These are phyloP conservation scores for Endocalyx cinctus DNA, from an alignment of 2,329 filamentous ascomycete species.

Conservation along the genomic window DNA sequence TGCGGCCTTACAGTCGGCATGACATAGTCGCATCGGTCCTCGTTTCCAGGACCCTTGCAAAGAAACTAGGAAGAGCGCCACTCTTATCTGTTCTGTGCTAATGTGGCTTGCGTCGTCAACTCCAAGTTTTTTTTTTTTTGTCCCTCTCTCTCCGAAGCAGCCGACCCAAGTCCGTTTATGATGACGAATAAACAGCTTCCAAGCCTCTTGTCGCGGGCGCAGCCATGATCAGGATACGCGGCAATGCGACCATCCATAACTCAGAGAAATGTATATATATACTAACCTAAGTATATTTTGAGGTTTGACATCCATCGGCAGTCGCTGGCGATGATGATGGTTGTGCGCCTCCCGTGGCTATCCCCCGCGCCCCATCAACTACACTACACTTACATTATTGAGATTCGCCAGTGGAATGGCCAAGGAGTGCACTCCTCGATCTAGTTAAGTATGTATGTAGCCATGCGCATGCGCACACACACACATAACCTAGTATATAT, in stretches of 20 bases:
- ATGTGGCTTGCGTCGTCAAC: slow-evolving; percentile 22
- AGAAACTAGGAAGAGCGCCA: slow-evolving; percentile 5
- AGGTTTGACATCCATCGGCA: slow-evolving; percentile 20
- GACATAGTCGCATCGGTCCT: slow-evolving; percentile 21
- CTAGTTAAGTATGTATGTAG: too few species aligned
- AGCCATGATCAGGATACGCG: slow-evolving; percentile 15
- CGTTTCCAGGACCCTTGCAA: too few species aligned
- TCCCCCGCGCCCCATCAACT: too few species aligned
- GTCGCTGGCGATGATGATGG: too few species aligned
- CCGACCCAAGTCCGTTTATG: slow-evolving; percentile 13
- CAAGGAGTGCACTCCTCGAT: slow-evolving; percentile 30
- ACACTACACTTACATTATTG: too few species aligned
- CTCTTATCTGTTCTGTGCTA: slow-evolving; percentile 24
- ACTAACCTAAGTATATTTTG: too few species aligned
- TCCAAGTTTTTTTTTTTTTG: too few species aligned
- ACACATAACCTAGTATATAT: too few species aligned
- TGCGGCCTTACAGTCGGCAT: slow-evolving; percentile 18
- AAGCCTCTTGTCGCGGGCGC: slow-evolving; percentile 7
- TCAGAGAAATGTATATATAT: too few species aligned
- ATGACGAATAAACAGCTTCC: background rate
- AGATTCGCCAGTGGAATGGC: too few species aligned
- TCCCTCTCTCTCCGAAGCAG: slow-evolving; percentile 2
- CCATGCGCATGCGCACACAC: too few species aligned
- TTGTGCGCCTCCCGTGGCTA: too few species aligned
- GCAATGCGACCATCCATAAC: slow-evolving; percentile 16